Evolutionary conservation across 2,329 filamentous ascomycete species (phyloP), one percentile per base, ranked within the genome.

Genomic region (Fusarium torreyae): DNA sequence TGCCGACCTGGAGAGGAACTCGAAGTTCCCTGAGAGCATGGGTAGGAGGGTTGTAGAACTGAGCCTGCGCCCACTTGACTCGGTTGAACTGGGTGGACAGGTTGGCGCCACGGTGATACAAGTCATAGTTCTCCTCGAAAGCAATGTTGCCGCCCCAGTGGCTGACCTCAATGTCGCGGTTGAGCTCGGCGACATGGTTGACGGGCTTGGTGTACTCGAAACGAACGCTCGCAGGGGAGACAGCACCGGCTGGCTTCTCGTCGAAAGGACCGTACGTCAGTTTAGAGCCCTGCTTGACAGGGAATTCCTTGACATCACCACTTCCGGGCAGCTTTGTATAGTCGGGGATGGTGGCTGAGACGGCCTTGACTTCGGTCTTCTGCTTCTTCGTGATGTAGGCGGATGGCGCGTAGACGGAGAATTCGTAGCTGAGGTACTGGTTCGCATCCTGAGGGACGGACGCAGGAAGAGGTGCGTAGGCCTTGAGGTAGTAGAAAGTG

Each of bases 101-200:
- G 79, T 92, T 91, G 50, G 96, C 97, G 68, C 92, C 96, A 68
- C 92, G 89, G 85, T 99, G 95, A 75, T 89, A 88, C 71, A 98
- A 86, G 80, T 91, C 93, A 82, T 97, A 98, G 60, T 93, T 89
- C 83, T 99, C 96, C 82, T 99, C 96, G 50, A 94, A 94, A 3
- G 96, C 96, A 55, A 98, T 82, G 78, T 99, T 99, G 67, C 96
- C 96, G 71, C 96, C 96, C 96, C 96, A 99, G 81, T 98, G 96
- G 78, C 93, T 97, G 74, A 99, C 91, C 80, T 99, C 96, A 68
- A 99, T 84, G 76, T 98, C 94, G 63, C 96, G 91, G 81, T 98
- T 93, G 63, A 99, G 85, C 17, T 88, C 84, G 34, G 89, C 89
- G 51, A 94, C 88, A 76, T 96, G 93, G 43, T 90, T 91, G 59